Percentiles rank a stretch among this genome's conserved stretches.
phyloP scores from a whole-genome alignment of 371 early-diverging fungal species.

The Apophysomyces trapeziformis region DNA sequence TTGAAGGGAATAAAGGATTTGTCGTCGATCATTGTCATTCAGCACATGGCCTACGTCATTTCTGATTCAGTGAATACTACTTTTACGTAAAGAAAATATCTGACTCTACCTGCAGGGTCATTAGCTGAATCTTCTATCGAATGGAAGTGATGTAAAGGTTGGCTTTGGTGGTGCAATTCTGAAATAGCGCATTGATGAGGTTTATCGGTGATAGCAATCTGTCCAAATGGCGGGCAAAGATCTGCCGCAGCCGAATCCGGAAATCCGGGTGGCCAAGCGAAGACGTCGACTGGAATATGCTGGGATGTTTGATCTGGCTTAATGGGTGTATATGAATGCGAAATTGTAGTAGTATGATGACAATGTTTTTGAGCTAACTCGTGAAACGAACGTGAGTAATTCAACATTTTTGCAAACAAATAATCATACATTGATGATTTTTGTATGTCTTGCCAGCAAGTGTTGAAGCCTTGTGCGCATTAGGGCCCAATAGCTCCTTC shows the following conservation, averaged over 20 bases:
- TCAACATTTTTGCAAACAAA: background rate
- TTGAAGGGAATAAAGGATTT: constrained; percentile 71
- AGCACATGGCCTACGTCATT: constrained; percentile 30
- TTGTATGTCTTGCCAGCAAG: constrained; percentile 47
- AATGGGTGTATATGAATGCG: constrained; percentile 19
- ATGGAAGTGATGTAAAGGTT: constrained; percentile 42
- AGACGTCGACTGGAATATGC: constrained; percentile 13
- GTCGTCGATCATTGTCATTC: constrained; percentile 61
- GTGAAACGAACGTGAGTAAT: background rate
- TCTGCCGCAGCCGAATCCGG: constrained; percentile 5
- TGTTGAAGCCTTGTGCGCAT: constrained; percentile 48
- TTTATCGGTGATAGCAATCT: constrained; percentile 24
- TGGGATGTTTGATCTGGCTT: constrained; percentile 22
- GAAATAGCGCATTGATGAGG: constrained; percentile 26
- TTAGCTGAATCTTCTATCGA: constrained; percentile 25
- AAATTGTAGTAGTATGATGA: background rate
- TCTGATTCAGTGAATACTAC: background rate
- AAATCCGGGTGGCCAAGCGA: constrained; percentile 12
- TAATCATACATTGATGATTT: constrained; percentile 18
- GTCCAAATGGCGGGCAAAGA: constrained; percentile 21
- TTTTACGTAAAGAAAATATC: background rate
- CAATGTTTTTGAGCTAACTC: constrained; percentile 12
- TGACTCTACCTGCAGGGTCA: constrained; percentile 1
- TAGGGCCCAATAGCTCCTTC: constrained; percentile 42
- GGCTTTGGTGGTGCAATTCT: constrained; percentile 43